phyloP scores from a whole-genome alignment of 805 yeast species.

The Yarrowia porcina region DNA sequence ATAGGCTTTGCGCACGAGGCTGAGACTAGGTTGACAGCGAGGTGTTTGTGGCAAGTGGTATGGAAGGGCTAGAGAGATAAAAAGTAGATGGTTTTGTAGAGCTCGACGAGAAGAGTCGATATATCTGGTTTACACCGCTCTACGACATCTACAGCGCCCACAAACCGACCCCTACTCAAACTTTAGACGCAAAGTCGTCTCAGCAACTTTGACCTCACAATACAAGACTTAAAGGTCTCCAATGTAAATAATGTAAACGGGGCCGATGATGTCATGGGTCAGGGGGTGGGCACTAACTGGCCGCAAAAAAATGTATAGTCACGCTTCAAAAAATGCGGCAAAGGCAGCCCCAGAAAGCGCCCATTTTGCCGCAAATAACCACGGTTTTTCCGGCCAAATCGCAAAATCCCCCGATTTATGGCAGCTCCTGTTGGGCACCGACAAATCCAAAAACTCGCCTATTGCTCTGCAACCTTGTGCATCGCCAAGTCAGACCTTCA shows the following conservation, averaged over 20 bases:
- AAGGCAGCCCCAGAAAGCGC: not conserved
- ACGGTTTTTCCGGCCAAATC: not conserved
- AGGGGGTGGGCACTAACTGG: not conserved
- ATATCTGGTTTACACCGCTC: not conserved
- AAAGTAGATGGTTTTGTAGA: not conserved
- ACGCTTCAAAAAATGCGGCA: not conserved
- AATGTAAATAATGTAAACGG: slow-evolving; percentile 19
- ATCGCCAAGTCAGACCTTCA: slow-evolving; percentile 6
- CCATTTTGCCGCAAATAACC: not conserved
- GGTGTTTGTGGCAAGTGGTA: too few relatives aligned
- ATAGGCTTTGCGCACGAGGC: slow-evolving; percentile 20
- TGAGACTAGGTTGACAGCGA: slow-evolving; percentile 17
- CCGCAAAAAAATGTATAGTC: not conserved
- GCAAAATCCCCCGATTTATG: not conserved
- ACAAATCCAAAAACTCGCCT: slow-evolving; percentile 1
- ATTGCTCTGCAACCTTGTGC: slow-evolving; percentile 17
- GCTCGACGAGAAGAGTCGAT: not conserved
- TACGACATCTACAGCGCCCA: not conserved
- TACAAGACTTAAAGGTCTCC: not conserved
- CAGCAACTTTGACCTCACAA: not conserved
- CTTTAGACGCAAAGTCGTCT: slow-evolving; percentile 20
- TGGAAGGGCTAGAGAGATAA: not conserved
- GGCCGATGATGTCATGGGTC: slow-evolving; percentile 15
- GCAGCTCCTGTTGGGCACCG: not conserved
- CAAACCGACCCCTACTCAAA: not conserved